These are phyloP conservation scores for Allium fistulosum DNA, from an alignment of 106 monocot species.

Conservation along the genomic window DNA sequence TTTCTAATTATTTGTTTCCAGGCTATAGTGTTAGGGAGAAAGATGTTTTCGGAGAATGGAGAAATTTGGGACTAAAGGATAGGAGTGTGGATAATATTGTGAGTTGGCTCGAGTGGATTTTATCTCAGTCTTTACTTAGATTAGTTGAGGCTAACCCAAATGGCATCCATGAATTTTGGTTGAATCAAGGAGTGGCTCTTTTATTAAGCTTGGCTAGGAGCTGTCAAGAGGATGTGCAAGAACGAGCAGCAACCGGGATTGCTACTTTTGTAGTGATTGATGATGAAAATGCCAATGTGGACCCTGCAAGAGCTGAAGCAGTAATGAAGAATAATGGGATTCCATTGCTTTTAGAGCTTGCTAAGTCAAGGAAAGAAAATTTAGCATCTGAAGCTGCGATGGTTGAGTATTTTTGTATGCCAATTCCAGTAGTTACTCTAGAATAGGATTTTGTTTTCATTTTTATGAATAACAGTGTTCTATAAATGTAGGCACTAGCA, in stretches of 20 bases:
- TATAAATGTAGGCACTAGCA: constrained; percentile 64
- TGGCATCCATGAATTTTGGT: constrained; percentile 74
- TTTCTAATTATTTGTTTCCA: constrained; percentile 33
- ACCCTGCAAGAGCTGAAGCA: constrained; percentile 72
- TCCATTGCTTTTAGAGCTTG: constrained; percentile 74
- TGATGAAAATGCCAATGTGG: constrained; percentile 83
- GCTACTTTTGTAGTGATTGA: constrained; percentile 94
- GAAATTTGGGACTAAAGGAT: constrained; percentile 10
- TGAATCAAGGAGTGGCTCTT: constrained; percentile 62
- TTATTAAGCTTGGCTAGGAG: constrained; percentile 61
- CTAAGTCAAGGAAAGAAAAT: constrained; percentile 70
- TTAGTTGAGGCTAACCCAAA: constrained; percentile 66
- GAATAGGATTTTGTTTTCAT: constrained; percentile 1
- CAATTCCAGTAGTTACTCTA: background rate
- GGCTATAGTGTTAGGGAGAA: background rate
- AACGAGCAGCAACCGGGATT: constrained; percentile 78
- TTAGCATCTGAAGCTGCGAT: constrained; percentile 91
- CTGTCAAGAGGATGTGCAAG: constrained; percentile 88
- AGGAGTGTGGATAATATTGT: constrained; percentile 49
- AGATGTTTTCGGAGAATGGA: constrained; percentile 2
- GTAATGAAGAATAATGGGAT: constrained; percentile 88
- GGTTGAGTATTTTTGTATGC: constrained; percentile 23
- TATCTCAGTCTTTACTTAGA: constrained; percentile 61
- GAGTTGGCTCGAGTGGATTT: constrained; percentile 85
- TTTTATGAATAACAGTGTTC: background rate